A percentile compares a stretch with the other conserved stretches of the same genome.
These are phyloP conservation scores for Rhexocercosporidium sp. DNA, from an alignment of 2,329 filamentous ascomycete genomes.

Conservation along the genomic window DNA sequence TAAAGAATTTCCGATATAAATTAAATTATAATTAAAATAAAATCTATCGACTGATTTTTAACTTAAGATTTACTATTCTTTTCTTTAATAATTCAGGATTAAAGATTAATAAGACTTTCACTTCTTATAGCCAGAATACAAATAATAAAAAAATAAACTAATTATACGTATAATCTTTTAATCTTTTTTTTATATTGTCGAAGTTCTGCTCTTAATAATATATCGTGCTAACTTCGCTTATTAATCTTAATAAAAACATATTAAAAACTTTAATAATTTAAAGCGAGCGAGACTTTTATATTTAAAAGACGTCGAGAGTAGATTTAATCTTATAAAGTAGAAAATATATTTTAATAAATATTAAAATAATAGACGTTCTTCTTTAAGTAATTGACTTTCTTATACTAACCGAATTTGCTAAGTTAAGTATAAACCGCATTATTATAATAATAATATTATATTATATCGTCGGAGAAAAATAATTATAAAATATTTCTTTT, in stretches of 20 bases:
- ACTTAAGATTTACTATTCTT: not conserved
- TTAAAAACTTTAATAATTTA: not conserved
- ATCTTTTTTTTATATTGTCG: not conserved
- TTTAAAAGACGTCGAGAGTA: slow-evolving; percentile 2
- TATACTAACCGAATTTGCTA: not conserved
- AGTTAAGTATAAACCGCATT: not conserved
- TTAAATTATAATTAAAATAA: slow-evolving; percentile 48
- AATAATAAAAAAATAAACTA: not conserved
- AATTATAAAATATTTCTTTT: not conserved
- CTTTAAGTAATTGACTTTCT: not conserved
- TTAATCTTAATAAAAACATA: not conserved
- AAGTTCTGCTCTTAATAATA: not conserved
- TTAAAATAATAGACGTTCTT: not conserved
- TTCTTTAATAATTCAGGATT: not conserved
- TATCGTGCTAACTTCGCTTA: not conserved
- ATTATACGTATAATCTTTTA: not conserved
- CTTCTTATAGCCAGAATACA: not conserved
- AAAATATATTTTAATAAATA: not conserved
- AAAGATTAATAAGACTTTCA: not conserved
- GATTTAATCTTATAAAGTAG: not conserved
- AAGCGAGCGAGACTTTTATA: not conserved
- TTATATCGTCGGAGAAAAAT: not conserved
- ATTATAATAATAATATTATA: not conserved
- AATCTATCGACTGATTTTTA: slow-evolving; percentile 40
- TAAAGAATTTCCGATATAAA: slow-evolving; percentile 49